Base-by-base conservation (phyloP, 2,329 filamentous ascomycete species). In the Monosporascus sp. region DNA sequence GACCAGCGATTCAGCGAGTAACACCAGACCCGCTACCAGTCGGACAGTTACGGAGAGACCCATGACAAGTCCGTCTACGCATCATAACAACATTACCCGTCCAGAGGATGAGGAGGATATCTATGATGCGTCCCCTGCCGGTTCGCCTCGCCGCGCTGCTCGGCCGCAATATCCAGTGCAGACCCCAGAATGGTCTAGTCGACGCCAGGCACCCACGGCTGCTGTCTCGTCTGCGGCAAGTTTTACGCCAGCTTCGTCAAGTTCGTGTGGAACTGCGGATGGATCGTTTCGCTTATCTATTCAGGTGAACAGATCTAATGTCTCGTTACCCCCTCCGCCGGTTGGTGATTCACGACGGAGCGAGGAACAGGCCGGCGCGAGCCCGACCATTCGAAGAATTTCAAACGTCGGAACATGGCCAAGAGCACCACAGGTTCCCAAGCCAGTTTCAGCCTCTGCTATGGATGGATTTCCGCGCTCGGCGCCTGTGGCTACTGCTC, bases 361-460 rank as follows among this genome's bases (percentile, higher is more conserved):
- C 17, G 52, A 56, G 14, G 43, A 47, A 24, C 54, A 50, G 20
- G 35, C 31, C 18, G 50, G 39, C 6, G 44, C 49, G 20, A 61
- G 51, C 37, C 62, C 64, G 18, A 43, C 50, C 24, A 48, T 61
- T 31, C 55, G 55, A n/a, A 59, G 63, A 20, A 59, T 72, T 39
- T 63, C 63, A 6, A 72, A 68, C 54, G 65, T 72, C 14, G 67
- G 67, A 56, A 80, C 78, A 8, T 82, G 79, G 79, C 78, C 79
- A 24, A 69, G 67, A 18, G 64, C 59, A 20, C 64, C 66, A 15
- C 65, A 66, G 37, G 61, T 52, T 22, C 48, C 54, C 25, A 49
- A 60, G 5, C 52, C 62, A 18, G 51, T 61, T 15, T 62, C 66
- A 22, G 51, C 56, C 48, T 56, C 61, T 18, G 55, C 60, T 18